Conservation (phyloP, 2,329 filamentous ascomycete genomes). For the Hypoxylon rubiginosum region DNA sequence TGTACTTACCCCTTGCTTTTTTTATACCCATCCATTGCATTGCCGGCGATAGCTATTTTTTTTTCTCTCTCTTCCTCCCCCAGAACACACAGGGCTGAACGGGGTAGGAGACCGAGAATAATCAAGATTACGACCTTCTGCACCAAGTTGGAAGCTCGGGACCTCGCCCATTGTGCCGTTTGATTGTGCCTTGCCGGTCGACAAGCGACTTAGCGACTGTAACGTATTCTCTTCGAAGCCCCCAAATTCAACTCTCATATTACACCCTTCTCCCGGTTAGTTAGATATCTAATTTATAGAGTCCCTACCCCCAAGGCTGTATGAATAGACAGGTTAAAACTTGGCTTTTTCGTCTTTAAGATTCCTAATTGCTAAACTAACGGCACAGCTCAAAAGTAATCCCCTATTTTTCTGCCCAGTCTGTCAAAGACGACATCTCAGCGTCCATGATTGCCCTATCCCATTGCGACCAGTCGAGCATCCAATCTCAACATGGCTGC, state of each 20-base stretch:
- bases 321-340: conserved; percentile 31
- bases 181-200: conserved; percentile 24
- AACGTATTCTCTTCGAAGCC: conserved; percentile 32
- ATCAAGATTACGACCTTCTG: conserved; percentile 28
- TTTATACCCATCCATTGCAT: conserved; percentile 29
- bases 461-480: conserved; percentile 58
- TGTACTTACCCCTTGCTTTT: conserved; percentile 38
- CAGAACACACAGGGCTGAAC: conserved; percentile 23
- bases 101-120: conserved; percentile 34
- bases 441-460: conserved; percentile 68
- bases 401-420: conserved; percentile 26
- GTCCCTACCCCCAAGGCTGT: conserved; percentile 22
- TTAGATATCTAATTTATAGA: conserved; percentile 35
- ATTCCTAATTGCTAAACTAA: conserved; percentile 27
- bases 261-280: conserved; percentile 22
- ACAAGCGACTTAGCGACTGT: conserved; percentile 25
- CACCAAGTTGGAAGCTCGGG: conserved; percentile 34
- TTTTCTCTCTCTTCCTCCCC: conserved; percentile 11
- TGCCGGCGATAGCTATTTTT: conserved; percentile 27
- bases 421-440: conserved; percentile 48
- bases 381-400: conserved; percentile 22
- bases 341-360: conserved; percentile 17
- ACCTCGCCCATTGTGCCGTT: conserved; percentile 17
- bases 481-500: conserved; percentile 68
- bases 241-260: conserved; percentile 27